Conservation (phyloP, 2,329 filamentous ascomycete species). For the Penicillium sp. region DNA sequence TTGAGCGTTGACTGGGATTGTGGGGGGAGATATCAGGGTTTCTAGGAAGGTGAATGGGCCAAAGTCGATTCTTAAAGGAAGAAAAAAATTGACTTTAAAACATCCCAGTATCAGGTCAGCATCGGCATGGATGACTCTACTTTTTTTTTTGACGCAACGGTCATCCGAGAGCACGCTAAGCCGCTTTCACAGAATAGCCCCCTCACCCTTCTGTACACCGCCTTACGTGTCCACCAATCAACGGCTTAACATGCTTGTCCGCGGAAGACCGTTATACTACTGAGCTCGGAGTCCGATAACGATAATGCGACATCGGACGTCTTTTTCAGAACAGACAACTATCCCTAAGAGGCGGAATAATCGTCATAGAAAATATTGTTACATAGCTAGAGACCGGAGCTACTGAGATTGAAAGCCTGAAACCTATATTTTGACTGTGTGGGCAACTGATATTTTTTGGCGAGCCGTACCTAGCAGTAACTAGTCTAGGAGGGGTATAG, state of each 20-base stretch:
- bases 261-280: background rate
- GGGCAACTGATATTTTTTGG: background rate
- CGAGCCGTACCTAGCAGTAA: background rate
- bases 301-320: background rate
- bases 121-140: constrained; percentile 1
- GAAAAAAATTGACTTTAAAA: background rate
- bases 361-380: background rate
- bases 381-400: too few species aligned
- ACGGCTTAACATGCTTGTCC: background rate
- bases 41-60: background rate
- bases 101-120: background rate
- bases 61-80: background rate
- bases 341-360: background rate
- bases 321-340: background rate
- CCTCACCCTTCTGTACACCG: constrained; percentile 12
- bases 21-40: too few species aligned
- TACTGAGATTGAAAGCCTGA: background rate
- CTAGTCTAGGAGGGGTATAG: background rate
- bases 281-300: background rate
- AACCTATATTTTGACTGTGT: background rate
- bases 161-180: constrained; percentile 12
- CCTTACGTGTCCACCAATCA: constrained; percentile 3
- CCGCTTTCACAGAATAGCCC: background rate
- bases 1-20: background rate
- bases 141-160: constrained; percentile 13